These are phyloP conservation scores for Nyssa sinensis DNA, from an alignment of 148 eudicot genomes.

Conservation along the genomic window DNA sequence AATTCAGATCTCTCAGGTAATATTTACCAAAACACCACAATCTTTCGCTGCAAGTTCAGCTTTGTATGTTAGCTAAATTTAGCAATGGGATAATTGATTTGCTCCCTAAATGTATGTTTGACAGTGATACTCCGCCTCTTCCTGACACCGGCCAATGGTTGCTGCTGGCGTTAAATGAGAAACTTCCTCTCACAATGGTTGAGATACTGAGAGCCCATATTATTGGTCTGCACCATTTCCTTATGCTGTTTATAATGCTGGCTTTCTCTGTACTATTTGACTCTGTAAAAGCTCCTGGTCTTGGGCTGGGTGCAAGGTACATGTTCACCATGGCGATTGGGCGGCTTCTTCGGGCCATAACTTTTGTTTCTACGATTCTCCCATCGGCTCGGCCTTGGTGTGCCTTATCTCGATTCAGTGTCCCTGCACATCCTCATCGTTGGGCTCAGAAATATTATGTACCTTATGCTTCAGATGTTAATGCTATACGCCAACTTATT, in stretches of 20 bases:
- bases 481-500: slow-evolving; percentile 62
- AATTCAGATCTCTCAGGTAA: background rate
- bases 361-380: slow-evolving; percentile 76
- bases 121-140: slow-evolving; percentile 78
- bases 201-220: slow-evolving; percentile 86
- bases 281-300: slow-evolving; percentile 95
- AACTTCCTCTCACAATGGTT: slow-evolving; percentile 65
- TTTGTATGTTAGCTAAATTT: background rate
- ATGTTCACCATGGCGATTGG: slow-evolving; percentile 94
- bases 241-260: slow-evolving; percentile 94
- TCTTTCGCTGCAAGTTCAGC: background rate
- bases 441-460: slow-evolving; percentile 98
- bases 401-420: slow-evolving; percentile 69
- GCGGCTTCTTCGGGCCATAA: slow-evolving; percentile 77
- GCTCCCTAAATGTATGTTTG: slow-evolving; percentile 17
- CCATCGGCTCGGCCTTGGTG: slow-evolving; percentile 99
- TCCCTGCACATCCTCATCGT: slow-evolving; percentile 78
- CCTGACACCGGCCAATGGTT: slow-evolving; percentile 99
- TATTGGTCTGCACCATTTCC: slow-evolving; percentile 84
- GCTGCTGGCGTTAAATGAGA: slow-evolving; percentile 81
- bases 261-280: slow-evolving; percentile 87
- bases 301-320: slow-evolving; percentile 93
- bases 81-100: background rate
- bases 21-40: background rate
- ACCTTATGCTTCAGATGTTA: slow-evolving; percentile 78